A percentile compares a stretch with the other conserved stretches of the same genome.
phyloP scores from a whole-genome alignment of 371 early-diverging fungal species.

The Vittaforma corneae region DNA sequence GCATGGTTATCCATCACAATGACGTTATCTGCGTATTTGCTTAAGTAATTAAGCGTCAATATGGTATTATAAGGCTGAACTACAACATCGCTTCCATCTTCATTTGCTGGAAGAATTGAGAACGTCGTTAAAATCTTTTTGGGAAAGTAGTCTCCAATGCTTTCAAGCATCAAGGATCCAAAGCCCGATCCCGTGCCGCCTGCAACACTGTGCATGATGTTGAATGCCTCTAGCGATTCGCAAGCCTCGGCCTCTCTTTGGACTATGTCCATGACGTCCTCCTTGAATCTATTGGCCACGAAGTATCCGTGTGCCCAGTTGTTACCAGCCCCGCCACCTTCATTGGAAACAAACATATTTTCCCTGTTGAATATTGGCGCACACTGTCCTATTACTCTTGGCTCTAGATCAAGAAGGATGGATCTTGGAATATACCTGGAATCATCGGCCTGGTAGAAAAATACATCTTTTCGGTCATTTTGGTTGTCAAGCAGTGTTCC shows the following conservation, averaged over 20 bases:
- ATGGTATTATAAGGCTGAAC: constrained; percentile 99
- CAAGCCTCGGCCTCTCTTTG: constrained; percentile 82
- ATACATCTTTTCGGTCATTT: constrained; percentile 77
- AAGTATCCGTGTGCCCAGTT: constrained; percentile 80
- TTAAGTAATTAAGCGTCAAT: constrained; percentile 76
- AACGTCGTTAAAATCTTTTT: constrained; percentile 92
- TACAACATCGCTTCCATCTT: constrained; percentile 88
- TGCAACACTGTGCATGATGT: constrained; percentile 77
- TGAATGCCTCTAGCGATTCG: constrained; percentile 76
- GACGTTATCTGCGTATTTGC: constrained; percentile 80
- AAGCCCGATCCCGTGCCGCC: constrained; percentile 91
- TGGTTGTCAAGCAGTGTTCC: constrained; percentile 59
- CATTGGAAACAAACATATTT: constrained; percentile 71
- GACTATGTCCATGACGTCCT: constrained; percentile 76
- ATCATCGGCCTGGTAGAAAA: constrained; percentile 92
- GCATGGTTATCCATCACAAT: constrained; percentile 56
- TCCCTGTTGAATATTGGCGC: constrained; percentile 65
- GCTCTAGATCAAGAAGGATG: constrained; percentile 76
- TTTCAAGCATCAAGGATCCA: constrained; percentile 74
- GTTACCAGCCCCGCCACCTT: constrained; percentile 88
- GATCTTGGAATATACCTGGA: constrained; percentile 81
- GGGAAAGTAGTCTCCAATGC: constrained; percentile 75
- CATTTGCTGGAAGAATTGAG: constrained; percentile 95
- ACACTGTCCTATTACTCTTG: constrained; percentile 63
- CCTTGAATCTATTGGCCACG: constrained; percentile 66